These are phyloP conservation scores for Kodamaea kaohsiungensis DNA, from an alignment of 805 yeast genomes.

Conservation along the genomic window DNA sequence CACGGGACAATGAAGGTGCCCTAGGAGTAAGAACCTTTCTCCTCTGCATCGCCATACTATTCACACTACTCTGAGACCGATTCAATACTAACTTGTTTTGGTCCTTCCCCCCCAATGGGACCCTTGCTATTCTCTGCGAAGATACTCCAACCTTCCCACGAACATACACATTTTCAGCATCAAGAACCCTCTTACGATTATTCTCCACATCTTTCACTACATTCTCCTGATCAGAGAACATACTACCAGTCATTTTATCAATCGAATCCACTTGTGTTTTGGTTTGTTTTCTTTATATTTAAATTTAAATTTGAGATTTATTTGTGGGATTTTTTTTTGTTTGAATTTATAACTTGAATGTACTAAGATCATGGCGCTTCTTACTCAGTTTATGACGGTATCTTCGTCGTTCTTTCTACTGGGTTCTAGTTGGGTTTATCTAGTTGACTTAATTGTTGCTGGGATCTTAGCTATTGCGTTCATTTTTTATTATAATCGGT, in stretches of 20 bases:
- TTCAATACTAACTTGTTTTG: constrained; percentile 30
- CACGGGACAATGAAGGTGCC: constrained; percentile 29
- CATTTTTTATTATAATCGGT: constrained; percentile 75
- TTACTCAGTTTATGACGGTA: constrained; percentile 27
- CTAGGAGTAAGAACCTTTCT: constrained; percentile 9
- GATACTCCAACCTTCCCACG: neutral
- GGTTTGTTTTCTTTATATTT: constrained; percentile 13
- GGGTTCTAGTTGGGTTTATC: constrained; percentile 60
- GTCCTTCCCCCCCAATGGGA: constrained; percentile 44
- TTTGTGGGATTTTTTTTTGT: neutral
- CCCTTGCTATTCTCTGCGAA: constrained; percentile 17
- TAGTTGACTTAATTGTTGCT: constrained; percentile 79
- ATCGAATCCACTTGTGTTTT: neutral
- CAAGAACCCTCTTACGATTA: neutral
- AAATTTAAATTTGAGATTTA: neutral
- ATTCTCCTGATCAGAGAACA: constrained; percentile 16
- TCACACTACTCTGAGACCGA: constrained; percentile 29
- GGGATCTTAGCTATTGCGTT: constrained; percentile 61
- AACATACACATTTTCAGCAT: constrained; percentile 6
- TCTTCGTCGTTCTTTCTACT: constrained; percentile 20
- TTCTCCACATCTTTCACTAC: constrained; percentile 7
- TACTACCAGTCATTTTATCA: neutral
- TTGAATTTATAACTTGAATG: neutral
- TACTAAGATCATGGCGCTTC: constrained; percentile 23
- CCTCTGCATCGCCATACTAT: neutral